These are phyloP conservation scores for Exophiala sp. DNA, from an alignment of 2,329 filamentous ascomycete genomes.

Conservation along the genomic window DNA sequence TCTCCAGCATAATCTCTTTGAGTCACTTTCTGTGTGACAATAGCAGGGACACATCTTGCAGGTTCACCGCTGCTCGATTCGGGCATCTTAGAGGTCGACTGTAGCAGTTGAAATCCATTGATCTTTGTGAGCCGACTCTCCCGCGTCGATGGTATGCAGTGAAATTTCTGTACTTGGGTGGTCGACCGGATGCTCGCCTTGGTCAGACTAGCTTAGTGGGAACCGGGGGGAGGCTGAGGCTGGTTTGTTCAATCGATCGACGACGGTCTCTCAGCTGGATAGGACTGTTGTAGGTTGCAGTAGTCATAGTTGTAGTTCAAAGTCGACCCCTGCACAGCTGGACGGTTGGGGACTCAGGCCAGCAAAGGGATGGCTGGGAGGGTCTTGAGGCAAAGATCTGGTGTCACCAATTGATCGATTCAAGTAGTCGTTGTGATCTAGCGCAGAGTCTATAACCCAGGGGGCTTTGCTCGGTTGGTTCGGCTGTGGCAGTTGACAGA, in stretches of 20 bases:
- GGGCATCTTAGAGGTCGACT: too few species aligned
- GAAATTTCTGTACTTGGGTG: background rate
- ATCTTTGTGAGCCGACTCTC: background rate
- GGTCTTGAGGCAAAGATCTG: background rate
- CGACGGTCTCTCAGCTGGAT: conserved; percentile 3
- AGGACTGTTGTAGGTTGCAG: background rate
- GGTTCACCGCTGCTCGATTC: background rate
- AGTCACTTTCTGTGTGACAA: background rate
- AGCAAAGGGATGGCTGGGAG: background rate
- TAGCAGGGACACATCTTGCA: background rate
- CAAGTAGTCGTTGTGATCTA: background rate
- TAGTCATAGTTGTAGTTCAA: conserved; percentile 9
- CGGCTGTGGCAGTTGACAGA: background rate
- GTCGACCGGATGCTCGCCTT: background rate
- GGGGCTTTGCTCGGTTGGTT: background rate
- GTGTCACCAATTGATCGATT: background rate
- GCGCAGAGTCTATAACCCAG: background rate
- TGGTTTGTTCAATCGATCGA: background rate
- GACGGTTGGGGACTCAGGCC: conserved; percentile 1
- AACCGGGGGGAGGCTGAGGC: background rate
- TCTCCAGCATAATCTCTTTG: conserved; percentile 3
- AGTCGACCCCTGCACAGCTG: conserved; percentile 10
- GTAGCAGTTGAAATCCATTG: too few species aligned
- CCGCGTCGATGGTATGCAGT: background rate
- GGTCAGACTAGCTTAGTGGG: background rate